These are phyloP conservation scores for Fusarium sp. DNA, from an alignment of 2,329 filamentous ascomycete genomes.

Conservation along the genomic window DNA sequence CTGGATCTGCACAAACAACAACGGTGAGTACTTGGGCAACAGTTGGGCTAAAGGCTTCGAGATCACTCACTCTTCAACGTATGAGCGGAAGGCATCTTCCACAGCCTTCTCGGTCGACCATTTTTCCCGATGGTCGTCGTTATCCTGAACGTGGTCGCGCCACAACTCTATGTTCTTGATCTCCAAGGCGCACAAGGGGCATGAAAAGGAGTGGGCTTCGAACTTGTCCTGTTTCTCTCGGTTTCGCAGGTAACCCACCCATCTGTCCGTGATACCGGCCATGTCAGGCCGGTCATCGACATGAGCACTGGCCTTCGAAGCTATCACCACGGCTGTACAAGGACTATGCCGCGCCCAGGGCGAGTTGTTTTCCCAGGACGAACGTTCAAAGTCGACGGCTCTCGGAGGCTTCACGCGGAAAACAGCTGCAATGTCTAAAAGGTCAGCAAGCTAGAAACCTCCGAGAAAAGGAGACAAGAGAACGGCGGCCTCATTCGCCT, in stretches of 20 bases:
- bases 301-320: not conserved
- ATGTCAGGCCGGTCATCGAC: constrained; percentile 28
- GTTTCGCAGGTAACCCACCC: constrained; percentile 38
- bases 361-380: not conserved
- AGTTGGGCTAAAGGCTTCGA: not conserved
- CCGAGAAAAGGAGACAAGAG: too few relatives aligned
- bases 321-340: not conserved
- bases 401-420: too few relatives aligned
- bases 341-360: not conserved
- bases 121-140: constrained; percentile 36
- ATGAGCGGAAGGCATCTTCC: constrained; percentile 46
- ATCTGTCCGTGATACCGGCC: constrained; percentile 34
- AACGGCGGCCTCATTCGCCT: too few relatives aligned
- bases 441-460: too few relatives aligned
- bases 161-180: constrained; percentile 48
- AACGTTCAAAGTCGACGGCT: too few relatives aligned
- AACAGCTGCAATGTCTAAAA: too few relatives aligned
- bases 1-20: constrained; percentile 1
- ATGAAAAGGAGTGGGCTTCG: constrained; percentile 12
- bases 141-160: constrained; percentile 42
- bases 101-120: constrained; percentile 47
- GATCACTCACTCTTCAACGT: constrained; percentile 28
- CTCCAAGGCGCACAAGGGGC: constrained; percentile 44
- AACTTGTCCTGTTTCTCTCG: constrained; percentile 30
- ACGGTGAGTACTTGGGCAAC: not conserved